These are phyloP conservation scores for Dothideomycetes sp. DNA, from an alignment of 2,329 filamentous ascomycete species.

Conservation along the genomic window DNA sequence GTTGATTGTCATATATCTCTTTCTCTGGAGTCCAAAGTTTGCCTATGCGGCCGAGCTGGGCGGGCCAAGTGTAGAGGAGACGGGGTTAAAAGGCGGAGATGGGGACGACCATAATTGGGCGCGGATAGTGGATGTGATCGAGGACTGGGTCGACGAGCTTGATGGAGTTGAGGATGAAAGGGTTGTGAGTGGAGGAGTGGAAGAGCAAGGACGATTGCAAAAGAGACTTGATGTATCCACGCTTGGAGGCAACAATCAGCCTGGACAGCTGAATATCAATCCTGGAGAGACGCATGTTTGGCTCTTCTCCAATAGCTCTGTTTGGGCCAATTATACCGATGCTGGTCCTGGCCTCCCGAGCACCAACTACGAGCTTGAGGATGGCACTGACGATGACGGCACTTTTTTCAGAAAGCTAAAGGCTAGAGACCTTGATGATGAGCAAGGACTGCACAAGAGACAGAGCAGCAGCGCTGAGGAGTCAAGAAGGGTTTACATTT, in stretches of 20 bases:
- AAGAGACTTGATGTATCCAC: too few species aligned
- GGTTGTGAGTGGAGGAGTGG: too few species aligned
- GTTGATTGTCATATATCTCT: conserved; percentile 49
- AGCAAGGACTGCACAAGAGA: conserved; percentile 14
- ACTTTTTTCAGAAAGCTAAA: conserved; percentile 2
- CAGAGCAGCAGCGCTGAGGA: conserved; percentile 15
- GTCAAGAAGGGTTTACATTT: conserved; percentile 57
- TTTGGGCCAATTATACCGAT: conserved; percentile 34
- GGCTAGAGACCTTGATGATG: background rate
- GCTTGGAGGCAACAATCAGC: conserved; percentile 52
- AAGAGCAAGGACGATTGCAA: too few species aligned
- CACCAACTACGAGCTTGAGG: conserved; percentile 7
- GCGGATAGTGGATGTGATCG: conserved; percentile 28
- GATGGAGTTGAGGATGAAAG: conserved; percentile 12
- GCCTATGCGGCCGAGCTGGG: conserved; percentile 51
- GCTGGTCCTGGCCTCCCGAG: conserved; percentile 19
- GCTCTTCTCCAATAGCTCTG: conserved; percentile 47
- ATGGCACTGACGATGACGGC: conserved; percentile 5
- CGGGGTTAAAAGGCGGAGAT: conserved; percentile 27
- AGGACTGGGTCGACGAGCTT: conserved; percentile 1
- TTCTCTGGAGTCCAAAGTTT: conserved; percentile 47
- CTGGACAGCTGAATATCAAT: conserved; percentile 47
- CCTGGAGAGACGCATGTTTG: conserved; percentile 54
- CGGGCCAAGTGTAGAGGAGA: too few species aligned
- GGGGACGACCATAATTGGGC: conserved; percentile 37